phyloP scores from a whole-genome alignment of 495 filamentous ascomycete genomes.

The Lasiosphaeria hispida region DNA sequence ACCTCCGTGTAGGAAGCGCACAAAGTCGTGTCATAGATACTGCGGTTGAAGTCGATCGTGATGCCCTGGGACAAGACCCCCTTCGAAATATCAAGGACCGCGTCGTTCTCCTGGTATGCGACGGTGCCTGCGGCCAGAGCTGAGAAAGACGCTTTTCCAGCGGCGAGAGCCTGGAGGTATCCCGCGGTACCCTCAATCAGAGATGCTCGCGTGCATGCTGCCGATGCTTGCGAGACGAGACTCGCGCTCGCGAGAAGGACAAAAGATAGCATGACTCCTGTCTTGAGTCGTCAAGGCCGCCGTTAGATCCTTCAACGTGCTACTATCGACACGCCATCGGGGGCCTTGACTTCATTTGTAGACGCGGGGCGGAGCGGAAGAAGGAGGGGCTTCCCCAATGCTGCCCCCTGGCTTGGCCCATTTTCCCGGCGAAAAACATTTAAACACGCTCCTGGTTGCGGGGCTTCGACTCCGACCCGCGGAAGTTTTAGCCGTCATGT shows the following conservation, averaged over 20 bases:
- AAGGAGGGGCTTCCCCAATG: too few species aligned
- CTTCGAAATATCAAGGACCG: conserved; percentile 25
- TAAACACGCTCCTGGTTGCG: too few species aligned
- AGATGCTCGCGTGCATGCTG: conserved; percentile 22
- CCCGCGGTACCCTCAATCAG: conserved; percentile 20
- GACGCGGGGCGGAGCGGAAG: too few species aligned
- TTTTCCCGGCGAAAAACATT: too few species aligned
- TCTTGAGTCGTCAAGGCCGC: too few species aligned
- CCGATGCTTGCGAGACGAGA: conserved; percentile 22
- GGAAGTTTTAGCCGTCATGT: too few species aligned
- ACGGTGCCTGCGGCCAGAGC: conserved; percentile 8
- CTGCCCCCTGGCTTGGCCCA: too few species aligned
- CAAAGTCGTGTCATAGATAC: conserved; percentile 20
- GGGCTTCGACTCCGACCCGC: too few species aligned
- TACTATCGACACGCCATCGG: too few species aligned
- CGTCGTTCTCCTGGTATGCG: conserved; percentile 19
- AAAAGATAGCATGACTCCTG: too few species aligned
- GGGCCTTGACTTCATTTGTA: too few species aligned
- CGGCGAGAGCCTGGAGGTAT: conserved; percentile 17
- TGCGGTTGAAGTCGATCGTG: conserved; percentile 29
- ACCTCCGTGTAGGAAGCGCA: conserved; percentile 36
- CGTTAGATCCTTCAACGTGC: too few species aligned
- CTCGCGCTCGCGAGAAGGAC: conserved; percentile 9
- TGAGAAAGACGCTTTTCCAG: conserved; percentile 10
- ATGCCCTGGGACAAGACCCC: conserved; percentile 26